Percentiles rank a stretch among this genome's conserved stretches.
These are phyloP conservation scores for Claviceps sorghi DNA, from an alignment of 2,329 filamentous ascomycete species.

Conservation along the genomic window DNA sequence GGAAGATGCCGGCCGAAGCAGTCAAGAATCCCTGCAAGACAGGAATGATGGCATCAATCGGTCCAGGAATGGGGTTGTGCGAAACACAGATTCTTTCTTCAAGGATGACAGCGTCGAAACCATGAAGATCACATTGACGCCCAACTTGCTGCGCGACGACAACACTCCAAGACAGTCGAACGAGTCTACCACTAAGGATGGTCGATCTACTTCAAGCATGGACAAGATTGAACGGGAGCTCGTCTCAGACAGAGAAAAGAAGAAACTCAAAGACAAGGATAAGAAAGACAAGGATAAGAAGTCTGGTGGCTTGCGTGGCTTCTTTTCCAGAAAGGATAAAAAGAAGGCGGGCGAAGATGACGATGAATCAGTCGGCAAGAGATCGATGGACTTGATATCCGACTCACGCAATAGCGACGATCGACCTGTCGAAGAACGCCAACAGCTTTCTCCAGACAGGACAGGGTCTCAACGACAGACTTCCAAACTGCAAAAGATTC, in stretches of 20 bases:
- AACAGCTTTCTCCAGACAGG: constrained; percentile 26
- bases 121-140: constrained; percentile 92
- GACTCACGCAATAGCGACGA: constrained; percentile 31
- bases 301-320: constrained; percentile 40
- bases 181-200: constrained; percentile 29
- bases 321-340: constrained; percentile 50
- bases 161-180: constrained; percentile 39
- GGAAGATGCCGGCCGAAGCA: constrained; percentile 30
- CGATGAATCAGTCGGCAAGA: constrained; percentile 46
- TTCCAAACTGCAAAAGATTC: constrained; percentile 59
- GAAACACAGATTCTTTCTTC: constrained; percentile 94
- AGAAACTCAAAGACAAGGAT: constrained; percentile 60
- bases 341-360: constrained; percentile 42
- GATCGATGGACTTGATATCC: constrained; percentile 40
- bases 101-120: constrained; percentile 91
- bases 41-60: constrained; percentile 39
- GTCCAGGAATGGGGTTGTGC: constrained; percentile 71
- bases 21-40: constrained; percentile 52
- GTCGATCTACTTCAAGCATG: constrained; percentile 49
- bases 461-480: constrained; percentile 36
- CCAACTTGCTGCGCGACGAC: constrained; percentile 80
- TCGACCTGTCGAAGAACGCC: constrained; percentile 24
- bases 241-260: constrained; percentile 56
- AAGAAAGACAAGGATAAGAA: constrained; percentile 59
- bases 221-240: constrained; percentile 49